These are phyloP conservation scores for Zangia roseola DNA, from an alignment of 768 basidiomycete genomes.

Conservation along the genomic window DNA sequence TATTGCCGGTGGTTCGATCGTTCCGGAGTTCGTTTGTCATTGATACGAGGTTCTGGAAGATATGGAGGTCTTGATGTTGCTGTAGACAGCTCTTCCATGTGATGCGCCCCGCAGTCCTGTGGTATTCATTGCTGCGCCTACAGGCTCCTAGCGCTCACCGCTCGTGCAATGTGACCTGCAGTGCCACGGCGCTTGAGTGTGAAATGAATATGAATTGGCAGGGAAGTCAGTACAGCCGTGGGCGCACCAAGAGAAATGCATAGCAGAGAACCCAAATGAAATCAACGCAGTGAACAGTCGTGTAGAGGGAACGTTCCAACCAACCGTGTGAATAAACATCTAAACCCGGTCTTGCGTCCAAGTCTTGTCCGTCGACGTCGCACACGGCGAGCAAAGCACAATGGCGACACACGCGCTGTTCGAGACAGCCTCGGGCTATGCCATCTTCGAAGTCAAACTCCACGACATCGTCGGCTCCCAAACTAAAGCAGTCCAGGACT, in stretches of 20 bases:
- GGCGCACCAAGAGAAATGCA: no score
- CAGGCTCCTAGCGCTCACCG: conserved; percentile 3
- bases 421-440: conserved; percentile 93
- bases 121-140: not conserved
- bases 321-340: conserved; percentile 7
- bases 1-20: not conserved
- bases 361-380: conserved; percentile 32
- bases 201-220: no score
- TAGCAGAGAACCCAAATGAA: no score
- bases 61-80: not conserved
- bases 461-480: conserved; percentile 85
- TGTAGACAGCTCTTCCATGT: conserved; percentile 1
- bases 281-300: no score
- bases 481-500: conserved; percentile 76
- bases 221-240: conserved; percentile 2
- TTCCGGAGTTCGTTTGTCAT: no score
- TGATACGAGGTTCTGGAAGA: no score
- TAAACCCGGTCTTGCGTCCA: not conserved
- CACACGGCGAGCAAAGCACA: conserved; percentile 32
- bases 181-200: not conserved
- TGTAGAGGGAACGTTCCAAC: no score
- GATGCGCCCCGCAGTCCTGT: not conserved
- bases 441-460: conserved; percentile 84
- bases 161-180: not conserved
- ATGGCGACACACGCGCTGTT: conserved; percentile 88